A percentile compares a stretch with the other conserved stretches of the same genome.
phyloP scores from a whole-genome alignment of 2,329 filamentous ascomycete genomes.

The Hymenoscyphus linearis region DNA sequence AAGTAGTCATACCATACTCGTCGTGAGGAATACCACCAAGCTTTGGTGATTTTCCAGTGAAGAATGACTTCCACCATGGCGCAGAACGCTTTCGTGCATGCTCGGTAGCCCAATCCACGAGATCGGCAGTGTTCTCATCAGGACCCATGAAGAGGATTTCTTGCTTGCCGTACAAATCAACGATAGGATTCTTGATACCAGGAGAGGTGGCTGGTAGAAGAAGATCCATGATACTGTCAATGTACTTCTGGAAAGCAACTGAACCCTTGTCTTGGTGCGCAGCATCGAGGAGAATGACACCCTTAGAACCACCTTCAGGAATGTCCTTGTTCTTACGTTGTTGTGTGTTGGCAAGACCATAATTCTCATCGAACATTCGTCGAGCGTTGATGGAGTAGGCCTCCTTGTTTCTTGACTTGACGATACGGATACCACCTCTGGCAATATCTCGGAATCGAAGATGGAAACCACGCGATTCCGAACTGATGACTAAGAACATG shows the following conservation, averaged over 20 bases:
- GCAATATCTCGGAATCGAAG: conserved; percentile 96
- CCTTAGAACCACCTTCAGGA: conserved; percentile 95
- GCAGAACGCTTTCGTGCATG: conserved; percentile 83
- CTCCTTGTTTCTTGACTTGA: conserved; percentile 95
- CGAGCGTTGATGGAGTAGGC: conserved; percentile 94
- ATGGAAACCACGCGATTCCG: conserved; percentile 95
- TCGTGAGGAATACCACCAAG: conserved; percentile 97
- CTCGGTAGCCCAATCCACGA: conserved; percentile 98
- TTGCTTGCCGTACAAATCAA: conserved; percentile 89
- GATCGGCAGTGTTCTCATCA: conserved; percentile 95
- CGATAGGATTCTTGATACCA: conserved; percentile 97
- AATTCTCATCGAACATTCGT: conserved; percentile 97
- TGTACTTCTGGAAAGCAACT: conserved; percentile 98
- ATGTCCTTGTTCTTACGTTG: conserved; percentile 99
- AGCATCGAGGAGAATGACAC: conserved; percentile 89
- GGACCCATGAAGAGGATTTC: conserved; percentile 99
- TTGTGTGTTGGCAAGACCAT: conserved; percentile 95
- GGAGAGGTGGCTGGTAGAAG: conserved; percentile 84
- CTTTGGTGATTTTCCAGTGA: conserved; percentile 96
- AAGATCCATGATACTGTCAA: conserved; percentile 95
- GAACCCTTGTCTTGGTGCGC: conserved; percentile 89
- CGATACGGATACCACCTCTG: conserved; percentile 94
- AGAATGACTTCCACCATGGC: conserved; percentile 99
- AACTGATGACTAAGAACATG: conserved; percentile 98
- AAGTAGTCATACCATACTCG: conserved; percentile 92